These are phyloP conservation scores for Calonectria pauciramosa DNA, from an alignment of 2,329 filamentous ascomycete genomes.

Conservation along the genomic window DNA sequence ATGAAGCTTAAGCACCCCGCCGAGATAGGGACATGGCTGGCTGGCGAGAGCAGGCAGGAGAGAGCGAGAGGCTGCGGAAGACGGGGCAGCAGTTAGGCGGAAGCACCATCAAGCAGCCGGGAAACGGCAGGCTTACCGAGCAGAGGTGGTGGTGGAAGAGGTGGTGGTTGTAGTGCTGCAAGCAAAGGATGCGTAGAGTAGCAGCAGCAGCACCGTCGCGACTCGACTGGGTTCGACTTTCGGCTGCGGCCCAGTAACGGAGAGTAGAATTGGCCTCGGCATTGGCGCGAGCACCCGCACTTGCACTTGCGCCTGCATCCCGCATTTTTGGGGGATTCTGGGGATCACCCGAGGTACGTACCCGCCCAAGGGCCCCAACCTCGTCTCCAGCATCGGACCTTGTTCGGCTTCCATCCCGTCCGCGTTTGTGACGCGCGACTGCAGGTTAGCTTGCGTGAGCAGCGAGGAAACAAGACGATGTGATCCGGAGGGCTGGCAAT, in stretches of 20 bases:
- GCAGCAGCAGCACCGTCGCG: slow-evolving; percentile 25
- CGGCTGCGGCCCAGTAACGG: slow-evolving; percentile 28
- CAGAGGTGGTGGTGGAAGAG: not conserved
- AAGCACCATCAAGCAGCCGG: not conserved
- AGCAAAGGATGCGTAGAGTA: slow-evolving; percentile 12
- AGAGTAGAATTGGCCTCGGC: slow-evolving; percentile 33
- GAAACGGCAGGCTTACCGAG: not conserved
- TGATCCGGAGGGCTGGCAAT: not conserved
- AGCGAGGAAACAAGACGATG: not conserved
- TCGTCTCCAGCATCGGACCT: slow-evolving; percentile 10
- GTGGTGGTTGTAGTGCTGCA: slow-evolving; percentile 4
- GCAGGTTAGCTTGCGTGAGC: not conserved
- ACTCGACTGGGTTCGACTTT: slow-evolving; percentile 8
- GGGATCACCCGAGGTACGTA: slow-evolving; percentile 17
- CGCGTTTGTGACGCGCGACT: not conserved
- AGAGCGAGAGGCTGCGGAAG: not conserved
- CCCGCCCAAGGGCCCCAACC: not conserved
- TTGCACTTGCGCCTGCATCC: slow-evolving; percentile 21
- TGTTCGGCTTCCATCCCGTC: slow-evolving; percentile 15
- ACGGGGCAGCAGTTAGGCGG: not conserved
- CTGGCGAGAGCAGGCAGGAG: not conserved
- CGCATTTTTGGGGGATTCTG: slow-evolving; percentile 17
- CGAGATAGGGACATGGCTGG: slow-evolving; percentile 24
- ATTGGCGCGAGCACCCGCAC: slow-evolving; percentile 18
- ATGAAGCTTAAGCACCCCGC: slow-evolving; percentile 33